Evolutionary conservation across 2,329 filamentous ascomycete species (phyloP), one percentile per base, ranked within the genome.

Genomic region (Lachnellula occidentalis): DNA sequence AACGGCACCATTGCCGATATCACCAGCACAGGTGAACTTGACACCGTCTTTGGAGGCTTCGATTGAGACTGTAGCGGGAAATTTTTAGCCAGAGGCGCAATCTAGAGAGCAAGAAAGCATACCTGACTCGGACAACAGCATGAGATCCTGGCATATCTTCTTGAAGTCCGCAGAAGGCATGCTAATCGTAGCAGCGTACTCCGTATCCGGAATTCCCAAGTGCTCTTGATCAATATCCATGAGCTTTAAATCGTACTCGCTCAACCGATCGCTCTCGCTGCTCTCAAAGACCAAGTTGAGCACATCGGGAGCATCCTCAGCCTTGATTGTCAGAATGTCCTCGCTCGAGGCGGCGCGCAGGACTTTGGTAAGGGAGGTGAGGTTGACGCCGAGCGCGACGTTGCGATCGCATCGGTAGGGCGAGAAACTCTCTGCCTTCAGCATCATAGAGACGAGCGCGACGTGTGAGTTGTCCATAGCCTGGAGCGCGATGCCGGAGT

Each of bases 221-320:
- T 99, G 94, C 81, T 99, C 94, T 78, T 99, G 95, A 76, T 99
- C 94, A 73, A 99, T 99, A 73, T 99, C 94, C 94, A 99, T 99
- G 72, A 99, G 85, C 82, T 99, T 99, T 75, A 99, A 88, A 74
- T 99, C 94, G 73, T 99, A 99, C 79, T 99, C 95, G 82, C 90
- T 95, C 70, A 99, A 83, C 64, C 94, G 83, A 74, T 99, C 94
- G 67, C 83, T 88, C 69, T 87, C 85, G 63, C 82, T 78, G 78
- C 85, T 95, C 84, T 99, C 95, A 71, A 99, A 99, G 66, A 92
- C 82, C 62, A 99, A 79, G 80, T 96, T 97, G 66, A 99, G 85
- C 48, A 92, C 90, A 74, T 99, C 94, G 47, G 94, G 94, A 39
- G 90, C 87, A 73, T 99, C 95, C 72, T 97, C 92, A 14, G 94